Conservation (phyloP, 345 rosid genomes). For the Camelina neglecta region DNA sequence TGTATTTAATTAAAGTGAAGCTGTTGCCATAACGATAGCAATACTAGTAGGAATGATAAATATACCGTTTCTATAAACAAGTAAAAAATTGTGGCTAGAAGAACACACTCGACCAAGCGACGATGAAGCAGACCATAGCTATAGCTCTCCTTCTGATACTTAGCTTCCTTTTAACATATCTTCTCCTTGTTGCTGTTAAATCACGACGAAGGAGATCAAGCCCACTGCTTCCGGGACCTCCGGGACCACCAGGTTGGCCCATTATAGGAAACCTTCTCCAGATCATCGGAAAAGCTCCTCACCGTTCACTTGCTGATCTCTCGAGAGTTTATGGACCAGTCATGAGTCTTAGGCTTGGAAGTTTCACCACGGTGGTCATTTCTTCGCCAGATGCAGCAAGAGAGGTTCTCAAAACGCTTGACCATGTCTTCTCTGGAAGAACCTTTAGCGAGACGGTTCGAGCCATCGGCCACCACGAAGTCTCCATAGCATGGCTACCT, state of each 20-base stretch:
- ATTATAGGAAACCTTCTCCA: constrained; percentile 39
- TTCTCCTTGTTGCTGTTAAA: constrained; percentile 42
- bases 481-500: constrained; percentile 24
- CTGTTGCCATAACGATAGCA: constrained; percentile 8
- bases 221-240: constrained; percentile 20
- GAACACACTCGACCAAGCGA: constrained; percentile 7
- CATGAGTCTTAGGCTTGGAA: constrained; percentile 46
- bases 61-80: constrained; percentile 8
- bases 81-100: constrained; percentile 4
- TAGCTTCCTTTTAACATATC: constrained; percentile 54
- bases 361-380: constrained; percentile 41
- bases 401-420: constrained; percentile 45
- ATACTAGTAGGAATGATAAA: not conserved
- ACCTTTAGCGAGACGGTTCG: constrained; percentile 29
- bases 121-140: constrained; percentile 1
- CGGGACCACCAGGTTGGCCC: constrained; percentile 37
- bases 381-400: constrained; percentile 46
- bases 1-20: constrained; percentile 13
- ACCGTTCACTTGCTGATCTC: constrained; percentile 39
- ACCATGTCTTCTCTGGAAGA: constrained; percentile 39
- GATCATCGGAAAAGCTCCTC: constrained; percentile 36
- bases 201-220: constrained; percentile 32
- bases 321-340: constrained; percentile 44
- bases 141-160: constrained; percentile 33
- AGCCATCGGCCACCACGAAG: constrained; percentile 29